A percentile compares a stretch with the other conserved stretches of the same genome.
These are phyloP conservation scores for Paragyromitra xinjiangensis DNA, from an alignment of 495 filamentous ascomycete genomes.

Conservation along the genomic window DNA sequence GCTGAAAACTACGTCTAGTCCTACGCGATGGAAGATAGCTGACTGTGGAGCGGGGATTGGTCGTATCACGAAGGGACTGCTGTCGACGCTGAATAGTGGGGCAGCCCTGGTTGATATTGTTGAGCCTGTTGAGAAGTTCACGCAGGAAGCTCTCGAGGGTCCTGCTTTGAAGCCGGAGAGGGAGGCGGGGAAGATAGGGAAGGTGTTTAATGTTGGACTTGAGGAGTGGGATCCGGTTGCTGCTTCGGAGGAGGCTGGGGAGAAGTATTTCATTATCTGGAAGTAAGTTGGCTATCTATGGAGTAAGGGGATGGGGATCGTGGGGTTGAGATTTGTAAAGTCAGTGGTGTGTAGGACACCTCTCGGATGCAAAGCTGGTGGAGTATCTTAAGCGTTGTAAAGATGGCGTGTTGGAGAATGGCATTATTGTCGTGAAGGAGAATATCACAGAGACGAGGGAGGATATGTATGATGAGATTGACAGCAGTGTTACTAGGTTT, in stretches of 20 bases:
- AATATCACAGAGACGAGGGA: slow-evolving; percentile 72
- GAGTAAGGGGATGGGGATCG: background rate
- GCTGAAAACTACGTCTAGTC: slow-evolving; percentile 58
- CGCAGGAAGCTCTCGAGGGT: slow-evolving; percentile 61
- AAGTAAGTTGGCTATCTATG: slow-evolving; percentile 50
- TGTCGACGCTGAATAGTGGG: slow-evolving; percentile 58
- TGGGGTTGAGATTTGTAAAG: slow-evolving; percentile 59
- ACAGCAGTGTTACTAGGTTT: slow-evolving; percentile 67
- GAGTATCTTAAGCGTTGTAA: slow-evolving; percentile 72
- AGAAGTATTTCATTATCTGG: slow-evolving; percentile 68
- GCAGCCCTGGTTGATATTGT: slow-evolving; percentile 64
- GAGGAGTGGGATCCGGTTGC: slow-evolving; percentile 74
- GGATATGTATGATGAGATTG: slow-evolving; percentile 79
- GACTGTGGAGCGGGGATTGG: slow-evolving; percentile 70
- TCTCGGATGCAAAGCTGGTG: slow-evolving; percentile 80
- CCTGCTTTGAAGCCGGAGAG: slow-evolving; percentile 52
- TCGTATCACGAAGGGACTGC: slow-evolving; percentile 65
- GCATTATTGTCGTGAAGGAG: slow-evolving; percentile 83
- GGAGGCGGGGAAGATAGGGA: slow-evolving; percentile 62
- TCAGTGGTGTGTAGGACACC: slow-evolving; percentile 93
- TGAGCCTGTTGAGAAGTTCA: slow-evolving; percentile 69
- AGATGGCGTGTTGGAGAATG: slow-evolving; percentile 63
- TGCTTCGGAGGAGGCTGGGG: slow-evolving; percentile 54
- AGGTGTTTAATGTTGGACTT: slow-evolving; percentile 76
- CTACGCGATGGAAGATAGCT: slow-evolving; percentile 55